A percentile compares a stretch with the other conserved stretches of the same genome.
Evolutionary conservation across 306 rosid genomes (phyloP).

Genomic region (Alnus rubra): DNA sequence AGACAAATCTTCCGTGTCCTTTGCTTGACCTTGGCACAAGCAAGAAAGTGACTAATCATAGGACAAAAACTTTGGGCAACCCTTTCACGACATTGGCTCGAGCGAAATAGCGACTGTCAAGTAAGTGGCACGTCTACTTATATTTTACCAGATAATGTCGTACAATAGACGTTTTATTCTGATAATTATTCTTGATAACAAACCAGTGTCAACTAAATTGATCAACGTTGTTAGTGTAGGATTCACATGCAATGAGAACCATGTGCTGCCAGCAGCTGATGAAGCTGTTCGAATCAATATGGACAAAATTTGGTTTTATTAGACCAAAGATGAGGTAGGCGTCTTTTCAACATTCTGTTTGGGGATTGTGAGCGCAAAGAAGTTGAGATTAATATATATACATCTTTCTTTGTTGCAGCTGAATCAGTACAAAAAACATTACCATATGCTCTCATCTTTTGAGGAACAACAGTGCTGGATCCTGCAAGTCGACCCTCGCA

Average conservation of each 20-base stretch:
- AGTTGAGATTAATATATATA: not conserved
- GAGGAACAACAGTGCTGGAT: constrained; percentile 39
- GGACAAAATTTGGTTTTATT: constrained; percentile 69
- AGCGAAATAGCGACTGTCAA: too few relatives aligned
- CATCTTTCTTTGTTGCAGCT: constrained; percentile 27
- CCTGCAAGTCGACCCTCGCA: constrained; percentile 36
- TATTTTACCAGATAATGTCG: not conserved
- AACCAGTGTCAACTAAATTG: not conserved
- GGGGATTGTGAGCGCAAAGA: not conserved
- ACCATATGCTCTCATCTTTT: constrained; percentile 13
- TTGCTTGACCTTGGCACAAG: too few relatives aligned
- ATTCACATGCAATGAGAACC: constrained; percentile 23
- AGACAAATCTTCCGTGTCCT: too few relatives aligned
- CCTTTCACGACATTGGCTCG: too few relatives aligned
- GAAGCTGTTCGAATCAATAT: constrained; percentile 56
- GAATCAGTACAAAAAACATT: too few relatives aligned
- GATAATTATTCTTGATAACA: not conserved
- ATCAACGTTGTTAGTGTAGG: constrained; percentile 36
- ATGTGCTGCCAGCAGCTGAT: constrained; percentile 68
- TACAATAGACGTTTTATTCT: not conserved
- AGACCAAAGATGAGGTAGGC: constrained; percentile 46
- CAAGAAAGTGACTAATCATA: too few relatives aligned
- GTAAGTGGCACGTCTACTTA: too few relatives aligned
- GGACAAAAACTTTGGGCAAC: too few relatives aligned
- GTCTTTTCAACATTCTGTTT: not conserved